Conservation (phyloP, 495 filamentous ascomycete species). For the Trichoderma parareesei region DNA sequence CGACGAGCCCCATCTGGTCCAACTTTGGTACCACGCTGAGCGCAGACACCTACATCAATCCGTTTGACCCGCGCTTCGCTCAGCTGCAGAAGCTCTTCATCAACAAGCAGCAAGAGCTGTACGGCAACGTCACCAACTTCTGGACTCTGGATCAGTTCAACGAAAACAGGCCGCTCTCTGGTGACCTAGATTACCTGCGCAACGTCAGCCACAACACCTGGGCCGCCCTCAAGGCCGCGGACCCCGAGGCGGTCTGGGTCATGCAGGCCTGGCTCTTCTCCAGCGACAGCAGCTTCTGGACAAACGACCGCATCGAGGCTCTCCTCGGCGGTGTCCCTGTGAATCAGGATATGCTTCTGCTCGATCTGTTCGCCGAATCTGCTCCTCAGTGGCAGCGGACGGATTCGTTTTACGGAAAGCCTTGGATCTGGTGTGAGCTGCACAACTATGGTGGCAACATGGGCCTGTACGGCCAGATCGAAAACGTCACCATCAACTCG, state of each 20-base stretch:
- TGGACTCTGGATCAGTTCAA: constrained; percentile 49
- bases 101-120: constrained; percentile 37
- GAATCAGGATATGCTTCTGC: constrained; percentile 40
- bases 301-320: constrained; percentile 37
- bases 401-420: constrained; percentile 44
- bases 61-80: constrained; percentile 37
- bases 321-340: constrained; percentile 41
- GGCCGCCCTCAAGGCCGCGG: constrained; percentile 38
- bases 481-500: constrained; percentile 40
- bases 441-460: constrained; percentile 45
- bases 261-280: constrained; percentile 52
- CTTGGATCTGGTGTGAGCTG: constrained; percentile 45
- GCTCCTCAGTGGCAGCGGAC: constrained; percentile 45
- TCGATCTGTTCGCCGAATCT: constrained; percentile 45
- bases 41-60: constrained; percentile 44
- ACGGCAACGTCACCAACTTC: constrained; percentile 43
- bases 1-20: constrained; percentile 40
- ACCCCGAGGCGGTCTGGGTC: constrained; percentile 43
- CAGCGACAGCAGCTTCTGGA: constrained; percentile 40
- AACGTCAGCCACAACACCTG: constrained; percentile 41
- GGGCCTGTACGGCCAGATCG: constrained; percentile 45
- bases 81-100: constrained; percentile 41
- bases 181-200: constrained; percentile 36
- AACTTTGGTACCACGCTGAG: constrained; percentile 36
- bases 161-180: constrained; percentile 43